Evolutionary conservation across 345 rosid species (phyloP).

Genomic region (Angophora floribunda): DNA sequence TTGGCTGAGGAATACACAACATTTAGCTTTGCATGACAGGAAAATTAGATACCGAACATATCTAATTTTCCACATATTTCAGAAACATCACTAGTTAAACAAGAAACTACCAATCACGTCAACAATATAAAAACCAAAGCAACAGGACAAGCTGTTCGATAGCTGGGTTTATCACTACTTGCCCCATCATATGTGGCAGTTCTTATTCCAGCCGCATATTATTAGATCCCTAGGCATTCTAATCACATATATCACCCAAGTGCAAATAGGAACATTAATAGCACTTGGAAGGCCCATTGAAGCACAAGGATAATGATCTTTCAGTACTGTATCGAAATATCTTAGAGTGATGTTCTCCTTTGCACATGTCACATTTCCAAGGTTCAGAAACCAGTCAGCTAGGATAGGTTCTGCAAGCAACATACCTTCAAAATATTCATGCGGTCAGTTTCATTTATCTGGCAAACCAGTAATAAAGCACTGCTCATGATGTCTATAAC

Average conservation of each 20-base stretch:
- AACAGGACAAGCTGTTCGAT: background rate
- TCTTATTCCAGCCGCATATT: background rate
- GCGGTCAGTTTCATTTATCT: constrained; percentile 82
- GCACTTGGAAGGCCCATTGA: background rate
- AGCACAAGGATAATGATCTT: background rate
- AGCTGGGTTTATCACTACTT: background rate
- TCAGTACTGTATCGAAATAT: background rate
- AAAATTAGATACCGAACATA: background rate
- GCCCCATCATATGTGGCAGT: background rate
- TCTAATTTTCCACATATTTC: background rate
- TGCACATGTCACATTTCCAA: background rate
- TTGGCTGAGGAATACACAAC: background rate
- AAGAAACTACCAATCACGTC: background rate
- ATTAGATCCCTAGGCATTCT: background rate
- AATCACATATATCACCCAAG: background rate
- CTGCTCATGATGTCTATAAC: constrained; percentile 94
- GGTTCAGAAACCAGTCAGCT: background rate
- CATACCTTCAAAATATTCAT: constrained; percentile 93
- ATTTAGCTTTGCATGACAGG: background rate
- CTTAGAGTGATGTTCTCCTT: background rate
- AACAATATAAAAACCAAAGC: background rate
- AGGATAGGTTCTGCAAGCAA: background rate
- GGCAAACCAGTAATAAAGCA: constrained; percentile 78
- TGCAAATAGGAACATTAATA: background rate
- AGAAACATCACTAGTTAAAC: background rate